Evolutionary conservation across 2,329 filamentous ascomycete genomes (phyloP).

Genomic region (Chrysosporium keratinophilum): DNA sequence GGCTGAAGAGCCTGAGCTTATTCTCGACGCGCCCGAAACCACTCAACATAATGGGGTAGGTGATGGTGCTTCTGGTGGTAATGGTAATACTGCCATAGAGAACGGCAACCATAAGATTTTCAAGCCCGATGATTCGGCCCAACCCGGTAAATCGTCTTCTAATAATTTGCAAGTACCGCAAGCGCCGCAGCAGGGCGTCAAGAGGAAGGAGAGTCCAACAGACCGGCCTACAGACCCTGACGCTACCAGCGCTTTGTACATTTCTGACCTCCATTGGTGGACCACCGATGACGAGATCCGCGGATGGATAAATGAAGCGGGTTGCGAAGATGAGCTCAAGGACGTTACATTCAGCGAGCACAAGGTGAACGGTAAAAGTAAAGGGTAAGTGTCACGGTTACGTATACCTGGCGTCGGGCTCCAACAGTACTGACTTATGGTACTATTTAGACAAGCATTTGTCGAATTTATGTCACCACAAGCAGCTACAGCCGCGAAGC

Average conservation of each 20-base stretch:
- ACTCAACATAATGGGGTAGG: slow-evolving; percentile 22
- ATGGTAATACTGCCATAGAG: slow-evolving; percentile 19
- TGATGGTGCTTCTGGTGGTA: slow-evolving; percentile 21
- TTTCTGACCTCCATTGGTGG: slow-evolving; percentile 95
- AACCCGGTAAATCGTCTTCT: slow-evolving; percentile 11
- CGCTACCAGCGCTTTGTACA: slow-evolving; percentile 62
- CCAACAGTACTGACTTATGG: not conserved
- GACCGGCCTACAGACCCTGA: slow-evolving; percentile 48
- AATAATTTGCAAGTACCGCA: slow-evolving; percentile 26
- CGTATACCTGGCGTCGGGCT: not conserved
- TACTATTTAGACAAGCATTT: slow-evolving; percentile 54
- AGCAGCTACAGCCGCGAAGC: slow-evolving; percentile 76
- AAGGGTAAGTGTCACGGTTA: slow-evolving; percentile 59
- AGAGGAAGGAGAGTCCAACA: slow-evolving; percentile 50
- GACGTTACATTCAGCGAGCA: slow-evolving; percentile 97
- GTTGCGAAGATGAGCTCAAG: slow-evolving; percentile 71
- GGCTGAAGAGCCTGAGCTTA: slow-evolving; percentile 32
- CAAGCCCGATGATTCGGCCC: slow-evolving; percentile 18
- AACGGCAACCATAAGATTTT: slow-evolving; percentile 21
- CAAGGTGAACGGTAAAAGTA: slow-evolving; percentile 98
- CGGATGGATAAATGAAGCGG: slow-evolving; percentile 70
- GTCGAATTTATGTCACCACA: slow-evolving; percentile 75
- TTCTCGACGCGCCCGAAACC: slow-evolving; percentile 30
- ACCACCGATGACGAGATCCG: slow-evolving; percentile 90
- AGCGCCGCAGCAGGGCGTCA: slow-evolving; percentile 47